Percentiles rank a stretch among this genome's conserved stretches.
Evolutionary conservation across 495 filamentous ascomycete genomes (phyloP).

Genomic region (Pseudevernia furfuracea): DNA sequence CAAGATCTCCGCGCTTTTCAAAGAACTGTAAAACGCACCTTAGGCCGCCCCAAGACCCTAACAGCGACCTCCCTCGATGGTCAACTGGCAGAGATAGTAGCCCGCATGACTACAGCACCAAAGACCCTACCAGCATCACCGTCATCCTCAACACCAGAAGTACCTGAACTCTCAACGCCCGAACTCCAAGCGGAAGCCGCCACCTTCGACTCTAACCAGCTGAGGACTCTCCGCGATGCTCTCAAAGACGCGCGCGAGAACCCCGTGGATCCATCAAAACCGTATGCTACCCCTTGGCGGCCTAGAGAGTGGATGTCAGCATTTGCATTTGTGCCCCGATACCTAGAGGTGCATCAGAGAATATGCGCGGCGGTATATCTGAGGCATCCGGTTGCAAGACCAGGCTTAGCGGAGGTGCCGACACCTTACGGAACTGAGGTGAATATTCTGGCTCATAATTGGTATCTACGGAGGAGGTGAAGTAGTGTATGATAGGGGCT

Average conservation of each 20-base stretch:
- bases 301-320: slow-evolving; percentile 82
- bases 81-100: slow-evolving; percentile 40
- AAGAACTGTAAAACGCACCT: slow-evolving; percentile 44
- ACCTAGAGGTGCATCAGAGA: slow-evolving; percentile 94
- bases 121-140: background rate
- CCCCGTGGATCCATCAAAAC: slow-evolving; percentile 65
- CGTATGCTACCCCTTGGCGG: slow-evolving; percentile 85
- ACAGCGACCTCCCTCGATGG: slow-evolving; percentile 44
- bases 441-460: slow-evolving; percentile 75
- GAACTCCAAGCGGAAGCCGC: slow-evolving; percentile 17
- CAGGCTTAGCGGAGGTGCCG: slow-evolving; percentile 81
- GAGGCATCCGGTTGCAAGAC: slow-evolving; percentile 86
- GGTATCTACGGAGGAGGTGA: slow-evolving; percentile 84
- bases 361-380: slow-evolving; percentile 94
- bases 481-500: slow-evolving; percentile 20
- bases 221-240: slow-evolving; percentile 38
- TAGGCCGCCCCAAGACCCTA: slow-evolving; percentile 41
- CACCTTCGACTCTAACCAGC: slow-evolving; percentile 26
- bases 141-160: slow-evolving; percentile 3
- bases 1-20: slow-evolving; percentile 54
- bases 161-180: slow-evolving; percentile 16
- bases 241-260: slow-evolving; percentile 58
- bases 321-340: slow-evolving; percentile 91
- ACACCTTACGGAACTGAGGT: slow-evolving; percentile 62
- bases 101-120: slow-evolving; percentile 14